Conservation (phyloP, 1,284 basidiomycete species). For the Moniliophthora roreri region DNA sequence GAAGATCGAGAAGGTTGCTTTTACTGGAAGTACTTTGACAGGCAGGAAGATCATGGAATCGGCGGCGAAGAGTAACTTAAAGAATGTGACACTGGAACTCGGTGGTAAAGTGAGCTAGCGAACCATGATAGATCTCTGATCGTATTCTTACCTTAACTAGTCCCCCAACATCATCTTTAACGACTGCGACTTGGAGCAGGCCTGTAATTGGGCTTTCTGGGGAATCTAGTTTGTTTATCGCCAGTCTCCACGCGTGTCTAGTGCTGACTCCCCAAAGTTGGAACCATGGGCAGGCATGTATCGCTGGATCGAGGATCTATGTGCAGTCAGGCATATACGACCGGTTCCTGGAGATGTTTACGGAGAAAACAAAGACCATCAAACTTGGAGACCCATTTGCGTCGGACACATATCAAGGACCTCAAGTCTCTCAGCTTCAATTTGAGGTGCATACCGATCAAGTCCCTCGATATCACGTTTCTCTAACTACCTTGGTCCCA, state of each 20-base stretch:
- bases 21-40: slow-evolving; percentile 73
- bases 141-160: not conserved
- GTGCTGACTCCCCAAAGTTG: not conserved
- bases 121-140: not conserved
- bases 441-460: slow-evolving; percentile 47
- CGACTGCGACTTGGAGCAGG: slow-evolving; percentile 75
- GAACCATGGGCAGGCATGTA: slow-evolving; percentile 75
- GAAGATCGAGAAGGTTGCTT: slow-evolving; percentile 58
- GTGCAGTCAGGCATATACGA: slow-evolving; percentile 86
- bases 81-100: slow-evolving; percentile 80
- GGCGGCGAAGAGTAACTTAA: slow-evolving; percentile 70
- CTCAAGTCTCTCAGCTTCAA: slow-evolving; percentile 77
- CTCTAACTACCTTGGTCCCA: not conserved
- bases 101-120: slow-evolving; percentile 78
- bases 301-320: slow-evolving; percentile 84
- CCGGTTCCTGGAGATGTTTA: slow-evolving; percentile 66
- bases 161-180: slow-evolving; percentile 73
- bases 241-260: not conserved
- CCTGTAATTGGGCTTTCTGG: slow-evolving; percentile 79
- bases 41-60: slow-evolving; percentile 80
- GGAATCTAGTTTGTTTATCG: slow-evolving; percentile 66
- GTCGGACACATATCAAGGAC: slow-evolving; percentile 74
- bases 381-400: slow-evolving; percentile 81
- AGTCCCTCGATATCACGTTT: slow-evolving; percentile 5
- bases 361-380: slow-evolving; percentile 45